Evolutionary conservation across 306 rosid species (phyloP).

Genomic region (Datisca glomerata): DNA sequence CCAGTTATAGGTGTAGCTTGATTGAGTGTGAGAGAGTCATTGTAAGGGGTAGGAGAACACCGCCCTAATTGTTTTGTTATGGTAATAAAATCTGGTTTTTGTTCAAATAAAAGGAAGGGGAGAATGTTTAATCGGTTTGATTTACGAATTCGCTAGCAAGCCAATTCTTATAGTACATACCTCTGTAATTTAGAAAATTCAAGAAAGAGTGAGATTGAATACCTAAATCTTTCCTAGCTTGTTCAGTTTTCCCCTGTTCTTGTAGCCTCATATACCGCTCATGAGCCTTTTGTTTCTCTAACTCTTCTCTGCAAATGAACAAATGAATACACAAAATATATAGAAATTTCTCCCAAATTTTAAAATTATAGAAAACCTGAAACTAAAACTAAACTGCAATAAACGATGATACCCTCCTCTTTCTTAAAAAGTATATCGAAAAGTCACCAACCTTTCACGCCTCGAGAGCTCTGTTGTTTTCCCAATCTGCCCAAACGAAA

Average conservation of each 20-base stretch:
- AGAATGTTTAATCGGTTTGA: no score
- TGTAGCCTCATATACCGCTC: constrained; percentile 81
- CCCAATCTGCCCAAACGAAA: constrained; percentile 32
- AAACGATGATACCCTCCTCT: no score
- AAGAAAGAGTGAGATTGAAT: constrained; percentile 2
- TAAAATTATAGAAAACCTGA: not conserved
- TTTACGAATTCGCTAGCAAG: no score
- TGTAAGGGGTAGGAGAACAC: no score
- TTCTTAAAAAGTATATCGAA: no score
- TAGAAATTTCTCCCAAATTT: not conserved
- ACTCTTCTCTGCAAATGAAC: constrained; percentile 53
- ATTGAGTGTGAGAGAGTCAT: no score
- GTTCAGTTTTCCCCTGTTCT: constrained; percentile 93
- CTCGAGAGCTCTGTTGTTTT: constrained; percentile 89
- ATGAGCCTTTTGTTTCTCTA: constrained; percentile 81
- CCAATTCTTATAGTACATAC: no score
- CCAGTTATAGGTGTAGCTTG: no score
- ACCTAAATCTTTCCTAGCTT: constrained; percentile 90
- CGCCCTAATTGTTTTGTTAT: no score
- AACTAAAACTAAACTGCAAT: constrained; percentile 9
- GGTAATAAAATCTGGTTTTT: no score
- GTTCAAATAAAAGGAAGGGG: no score
- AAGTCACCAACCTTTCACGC: constrained; percentile 69
- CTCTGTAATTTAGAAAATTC: no score
- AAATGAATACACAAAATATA: not conserved